Base-by-base conservation (phyloP, 495 filamentous ascomycete genomes). In the Letharia lupina region DNA sequence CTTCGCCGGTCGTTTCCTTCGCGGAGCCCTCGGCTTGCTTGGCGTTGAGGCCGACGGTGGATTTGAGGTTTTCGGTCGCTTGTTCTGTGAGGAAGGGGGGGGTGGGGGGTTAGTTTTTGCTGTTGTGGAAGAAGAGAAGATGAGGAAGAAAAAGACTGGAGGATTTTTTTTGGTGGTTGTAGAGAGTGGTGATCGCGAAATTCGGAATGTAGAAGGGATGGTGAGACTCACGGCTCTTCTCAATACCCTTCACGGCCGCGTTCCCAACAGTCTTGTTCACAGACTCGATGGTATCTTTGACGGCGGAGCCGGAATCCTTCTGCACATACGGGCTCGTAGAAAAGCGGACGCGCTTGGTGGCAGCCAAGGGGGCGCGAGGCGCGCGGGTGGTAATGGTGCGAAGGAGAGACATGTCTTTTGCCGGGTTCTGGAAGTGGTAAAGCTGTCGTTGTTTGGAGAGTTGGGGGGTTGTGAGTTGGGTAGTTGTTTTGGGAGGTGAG, bases 201-300 rank as follows among this genome's bases (percentile, higher is more conserved):
- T 28, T 28, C 23, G 23, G 23, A 28, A 28, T 28, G 23, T 28
- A 8, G 40, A 33, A 58, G 13, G 61, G 20, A 57, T 65, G 40
- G 8, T 28, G 37, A 39, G 2, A 50, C 82, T 40, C 79, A 85
- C 80, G 77, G 40, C 84, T 81, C 47, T 75, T 82, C 72, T 88
- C 79, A 66, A 88, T 86, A 33, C 85, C 85, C 78, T 84, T 84
- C 6, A 86, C 81, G 15, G 80, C 81, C 0, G 74, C 80, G 72
- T 84, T 77, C 2, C 82, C 79, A n/a, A 84, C 75, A 6, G 73
- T 75, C 61, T 79, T 73, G 71, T 88, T 84, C 28, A 82, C 83
- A 60, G 76, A 77, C 75, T 87, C 83, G 28, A 82, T 69, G 0
- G 82, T 80, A 41, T 86, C 82, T 74, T 86, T 86, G 61, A 79